Conservation (phyloP, 805 yeast species). For the Wickerhamiella parazyma region DNA sequence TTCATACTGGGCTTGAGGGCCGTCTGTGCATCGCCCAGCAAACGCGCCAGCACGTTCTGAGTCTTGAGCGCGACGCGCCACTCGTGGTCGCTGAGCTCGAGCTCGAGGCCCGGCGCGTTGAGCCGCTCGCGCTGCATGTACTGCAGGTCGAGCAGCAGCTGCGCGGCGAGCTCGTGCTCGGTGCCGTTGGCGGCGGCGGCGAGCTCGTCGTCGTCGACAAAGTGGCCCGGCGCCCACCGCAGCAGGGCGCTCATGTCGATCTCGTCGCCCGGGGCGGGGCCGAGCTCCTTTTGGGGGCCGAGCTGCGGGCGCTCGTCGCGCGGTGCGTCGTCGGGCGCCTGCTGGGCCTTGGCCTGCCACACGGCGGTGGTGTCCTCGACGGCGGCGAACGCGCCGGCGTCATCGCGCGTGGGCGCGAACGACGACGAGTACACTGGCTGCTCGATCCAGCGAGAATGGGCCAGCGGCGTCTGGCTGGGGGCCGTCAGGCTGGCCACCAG, state of each 20-base stretch:
- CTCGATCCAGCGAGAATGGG: constrained; percentile 53
- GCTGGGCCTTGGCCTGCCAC: constrained; percentile 11
- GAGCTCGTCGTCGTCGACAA: constrained; percentile 40
- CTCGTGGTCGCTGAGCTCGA: constrained; percentile 23
- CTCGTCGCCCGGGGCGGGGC: constrained; percentile 9
- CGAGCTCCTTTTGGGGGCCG: background rate
- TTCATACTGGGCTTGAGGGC: constrained; percentile 13
- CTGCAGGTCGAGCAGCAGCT: constrained; percentile 37
- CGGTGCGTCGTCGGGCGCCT: background rate
- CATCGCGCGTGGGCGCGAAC: constrained; percentile 58
- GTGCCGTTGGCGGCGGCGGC: constrained; percentile 33
- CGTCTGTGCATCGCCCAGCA: constrained; percentile 26
- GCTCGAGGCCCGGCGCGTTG: constrained; percentile 16
- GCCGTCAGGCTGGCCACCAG: constrained; percentile 30
- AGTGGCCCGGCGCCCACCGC: constrained; percentile 38
- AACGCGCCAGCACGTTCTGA: constrained; percentile 31
- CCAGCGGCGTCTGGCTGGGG: constrained; percentile 33
- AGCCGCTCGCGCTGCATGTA: constrained; percentile 37
- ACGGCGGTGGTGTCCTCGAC: constrained; percentile 14
- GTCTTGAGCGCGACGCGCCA: constrained; percentile 25
- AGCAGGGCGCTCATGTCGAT: constrained; percentile 26
- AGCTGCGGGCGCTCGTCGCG: constrained; percentile 1
- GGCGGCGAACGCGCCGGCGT: constrained; percentile 32
- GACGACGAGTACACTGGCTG: constrained; percentile 34
- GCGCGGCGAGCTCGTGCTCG: constrained; percentile 30